A percentile compares a stretch with the other conserved stretches of the same genome.
These are phyloP conservation scores for Diospyros lotus DNA, from an alignment of 148 eudicot species.

Conservation along the genomic window DNA sequence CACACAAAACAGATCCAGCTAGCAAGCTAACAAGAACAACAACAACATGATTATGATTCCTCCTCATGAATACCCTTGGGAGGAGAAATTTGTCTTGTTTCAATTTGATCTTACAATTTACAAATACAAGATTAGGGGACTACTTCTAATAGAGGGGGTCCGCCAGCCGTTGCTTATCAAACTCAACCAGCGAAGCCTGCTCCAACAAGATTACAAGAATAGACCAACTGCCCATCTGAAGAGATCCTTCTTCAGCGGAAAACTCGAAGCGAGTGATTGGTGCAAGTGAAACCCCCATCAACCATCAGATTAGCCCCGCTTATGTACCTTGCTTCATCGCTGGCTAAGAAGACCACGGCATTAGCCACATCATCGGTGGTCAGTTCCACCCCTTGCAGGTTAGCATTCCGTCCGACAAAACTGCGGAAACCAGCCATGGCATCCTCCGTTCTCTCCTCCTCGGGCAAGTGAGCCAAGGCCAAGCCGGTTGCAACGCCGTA, in stretches of 20 bases:
- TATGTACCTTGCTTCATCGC: constrained; percentile 82
- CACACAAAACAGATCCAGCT: no score
- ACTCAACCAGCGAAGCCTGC: no score
- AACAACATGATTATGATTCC: no score
- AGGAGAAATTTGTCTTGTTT: no score
- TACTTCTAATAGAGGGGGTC: no score
- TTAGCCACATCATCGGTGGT: constrained; percentile 74
- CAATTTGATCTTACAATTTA: no score
- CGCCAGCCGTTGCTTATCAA: no score
- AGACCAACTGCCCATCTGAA: no score
- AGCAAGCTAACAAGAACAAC: no score
- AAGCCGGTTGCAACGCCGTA: constrained; percentile 68
- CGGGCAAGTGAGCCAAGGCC: constrained; percentile 63
- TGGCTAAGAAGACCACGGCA: constrained; percentile 79
- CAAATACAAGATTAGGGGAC: no score
- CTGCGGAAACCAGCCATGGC: constrained; percentile 47
- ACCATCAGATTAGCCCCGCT: constrained; percentile 88
- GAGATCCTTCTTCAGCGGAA: constrained; percentile 40
- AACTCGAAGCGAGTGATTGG: constrained; percentile 59
- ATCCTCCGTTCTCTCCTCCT: constrained; percentile 75
- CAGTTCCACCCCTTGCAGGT: constrained; percentile 80
- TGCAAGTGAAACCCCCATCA: constrained; percentile 77
- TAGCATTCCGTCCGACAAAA: constrained; percentile 56
- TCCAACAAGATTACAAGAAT: no score
- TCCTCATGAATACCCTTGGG: no score